Percentiles rank a stretch among this genome's conserved stretches.
Evolutionary conservation across 2,329 filamentous ascomycete species (phyloP).

Genomic region (Plectosphaerella sp.): DNA sequence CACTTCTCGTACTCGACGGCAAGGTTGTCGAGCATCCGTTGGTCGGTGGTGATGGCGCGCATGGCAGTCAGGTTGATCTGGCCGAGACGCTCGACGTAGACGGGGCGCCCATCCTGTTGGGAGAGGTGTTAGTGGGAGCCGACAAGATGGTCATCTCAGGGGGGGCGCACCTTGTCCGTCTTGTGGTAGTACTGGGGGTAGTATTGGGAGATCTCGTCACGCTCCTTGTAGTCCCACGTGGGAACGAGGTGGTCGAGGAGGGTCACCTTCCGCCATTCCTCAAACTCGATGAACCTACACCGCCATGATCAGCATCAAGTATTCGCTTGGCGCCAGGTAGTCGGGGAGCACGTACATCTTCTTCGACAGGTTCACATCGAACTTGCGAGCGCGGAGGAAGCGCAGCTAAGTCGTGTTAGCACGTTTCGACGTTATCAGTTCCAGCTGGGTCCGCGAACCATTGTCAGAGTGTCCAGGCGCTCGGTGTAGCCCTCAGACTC

Average conservation of each 20-base stretch:
- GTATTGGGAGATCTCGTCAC: slow-evolving; percentile 76
- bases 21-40: slow-evolving; percentile 95
- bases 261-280: slow-evolving; percentile 87
- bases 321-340: background rate
- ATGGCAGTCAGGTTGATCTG: slow-evolving; percentile 87
- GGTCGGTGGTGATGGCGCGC: slow-evolving; percentile 86
- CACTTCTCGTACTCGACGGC: slow-evolving; percentile 98
- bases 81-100: slow-evolving; percentile 96
- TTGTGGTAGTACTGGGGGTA: slow-evolving; percentile 99
- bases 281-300: slow-evolving; percentile 79
- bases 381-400: slow-evolving; percentile 92
- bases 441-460: slow-evolving; percentile 52
- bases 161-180: slow-evolving; percentile 65
- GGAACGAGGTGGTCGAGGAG: slow-evolving; percentile 77
- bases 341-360: slow-evolving; percentile 61
- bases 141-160: no score
- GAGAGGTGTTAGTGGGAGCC: slow-evolving; percentile 3
- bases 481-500: slow-evolving; percentile 80
- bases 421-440: background rate
- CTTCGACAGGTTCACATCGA: slow-evolving; percentile 79
- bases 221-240: slow-evolving; percentile 84
- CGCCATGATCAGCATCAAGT: background rate
- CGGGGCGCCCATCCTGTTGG: slow-evolving; percentile 92
- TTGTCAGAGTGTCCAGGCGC: slow-evolving; percentile 83
- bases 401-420: slow-evolving; percentile 55